Conservation (phyloP, 208 protist species). For the Phytomonas sp. region DNA sequence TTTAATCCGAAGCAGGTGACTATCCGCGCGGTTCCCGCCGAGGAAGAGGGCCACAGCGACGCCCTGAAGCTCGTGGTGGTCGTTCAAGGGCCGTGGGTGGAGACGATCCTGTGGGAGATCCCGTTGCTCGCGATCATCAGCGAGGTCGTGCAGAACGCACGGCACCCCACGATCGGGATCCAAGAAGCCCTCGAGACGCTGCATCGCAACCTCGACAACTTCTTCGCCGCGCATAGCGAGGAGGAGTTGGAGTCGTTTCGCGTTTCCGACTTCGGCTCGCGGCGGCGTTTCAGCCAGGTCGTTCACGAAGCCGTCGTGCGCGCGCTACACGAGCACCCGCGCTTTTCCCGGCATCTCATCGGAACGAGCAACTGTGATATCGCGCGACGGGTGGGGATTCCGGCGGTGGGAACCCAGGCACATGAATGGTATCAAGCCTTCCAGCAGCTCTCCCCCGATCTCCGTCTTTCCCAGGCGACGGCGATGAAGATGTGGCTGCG, state of each 20-base stretch:
- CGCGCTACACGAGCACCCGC: conserved; percentile 32
- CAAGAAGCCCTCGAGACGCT: conserved; percentile 45
- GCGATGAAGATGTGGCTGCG: conserved; percentile 68
- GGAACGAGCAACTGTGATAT: conserved; percentile 86
- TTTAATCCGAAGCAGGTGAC: conserved; percentile 74
- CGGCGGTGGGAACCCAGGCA: conserved; percentile 72
- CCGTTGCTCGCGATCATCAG: conserved; percentile 76
- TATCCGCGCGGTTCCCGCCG: conserved; percentile 28
- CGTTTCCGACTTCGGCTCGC: conserved; percentile 76
- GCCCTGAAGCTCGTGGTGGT: conserved; percentile 46
- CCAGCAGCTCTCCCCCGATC: conserved; percentile 66
- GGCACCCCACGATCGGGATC: conserved; percentile 31
- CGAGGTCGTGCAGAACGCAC: conserved; percentile 57
- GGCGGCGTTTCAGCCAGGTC: conserved; percentile 69
- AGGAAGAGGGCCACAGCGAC: conserved; percentile 22
- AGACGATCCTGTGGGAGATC: conserved; percentile 86
- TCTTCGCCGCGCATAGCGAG: conserved; percentile 38
- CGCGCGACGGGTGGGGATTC: conserved; percentile 48
- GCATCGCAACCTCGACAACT: conserved; percentile 37
- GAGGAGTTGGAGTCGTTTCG: conserved; percentile 44
- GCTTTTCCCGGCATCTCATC: conserved; percentile 45
- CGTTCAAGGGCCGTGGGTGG: conserved; percentile 74
- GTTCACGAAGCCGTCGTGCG: conserved; percentile 74
- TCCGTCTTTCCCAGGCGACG: conserved; percentile 59
- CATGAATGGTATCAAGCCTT: conserved; percentile 90